Base-by-base conservation (phyloP, 2,329 filamentous ascomycete species). In the Clonostachys rosea region DNA sequence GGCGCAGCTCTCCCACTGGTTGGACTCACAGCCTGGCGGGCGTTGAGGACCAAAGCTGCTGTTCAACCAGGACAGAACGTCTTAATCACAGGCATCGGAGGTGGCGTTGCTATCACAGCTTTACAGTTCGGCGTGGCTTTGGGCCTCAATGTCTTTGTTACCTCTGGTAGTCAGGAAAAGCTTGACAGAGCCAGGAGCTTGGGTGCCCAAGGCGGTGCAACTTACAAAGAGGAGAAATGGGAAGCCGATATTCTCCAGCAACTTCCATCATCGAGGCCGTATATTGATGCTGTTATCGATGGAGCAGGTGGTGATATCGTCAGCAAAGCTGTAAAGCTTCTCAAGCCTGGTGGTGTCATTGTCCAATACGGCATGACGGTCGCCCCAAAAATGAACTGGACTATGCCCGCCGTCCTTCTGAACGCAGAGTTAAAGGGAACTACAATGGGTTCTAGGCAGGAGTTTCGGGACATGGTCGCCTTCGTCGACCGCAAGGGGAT, bases 311-410 rank as follows among this genome's bases (percentile, higher is more conserved):
- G 90, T 2, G 85, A 95, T 66, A 75, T 96, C 40, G 79, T 95
- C n/a, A 71, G 75, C 37, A 86, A 84, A 62, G 78, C 81, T 2
- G 70, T 75, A 42, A 83, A 74, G 59, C 60, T 96, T 46, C 71
- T 97, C 45, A 91, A 89, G 79, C 67, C 78, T 2, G 92, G 94
- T 7, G 94, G 91, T 47, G 76, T 92, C n/a, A 85, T 97, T 49
- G 79, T 84, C 3, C 75, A 85, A 55, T 97, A 97, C 63, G 92
- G 94, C 50, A 96, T 97, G 92, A 97, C 92, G 0, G 71, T 88
- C 3, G 73, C 76, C 0, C 91, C 92, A 2, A 89, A 86, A 69
- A 92, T 95, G 85, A 83, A 89, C 45, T 96, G 89, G 78, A 59
- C 81, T 12, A 96, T 96, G 88, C 68, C 75, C 50, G 91, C 91